A percentile compares a stretch with the other conserved stretches of the same genome.
Conservation (phyloP, 2,329 filamentous ascomycete species). For the Ascochyta pisi region DNA sequence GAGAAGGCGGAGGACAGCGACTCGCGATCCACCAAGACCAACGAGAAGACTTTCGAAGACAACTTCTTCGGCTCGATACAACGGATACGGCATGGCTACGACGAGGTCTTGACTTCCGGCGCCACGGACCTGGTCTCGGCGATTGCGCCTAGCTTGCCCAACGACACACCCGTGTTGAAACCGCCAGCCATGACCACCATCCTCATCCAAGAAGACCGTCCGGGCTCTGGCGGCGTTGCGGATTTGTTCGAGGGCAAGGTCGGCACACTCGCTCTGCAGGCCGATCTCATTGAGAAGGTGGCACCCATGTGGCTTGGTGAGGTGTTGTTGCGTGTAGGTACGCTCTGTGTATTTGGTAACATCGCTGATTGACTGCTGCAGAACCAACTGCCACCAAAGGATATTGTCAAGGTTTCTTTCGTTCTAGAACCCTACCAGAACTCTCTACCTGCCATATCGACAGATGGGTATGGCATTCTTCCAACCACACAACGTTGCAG, state of each 20-base stretch:
- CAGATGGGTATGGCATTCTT: conserved; percentile 66
- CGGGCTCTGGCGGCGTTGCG: conserved; percentile 69
- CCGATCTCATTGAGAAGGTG: conserved; percentile 82
- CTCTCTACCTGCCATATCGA: conserved; percentile 74
- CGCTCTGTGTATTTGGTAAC: not conserved
- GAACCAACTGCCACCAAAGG: conserved; percentile 83
- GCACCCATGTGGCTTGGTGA: conserved; percentile 94
- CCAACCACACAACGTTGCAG: conserved; percentile 8
- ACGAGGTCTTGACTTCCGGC: conserved; percentile 66
- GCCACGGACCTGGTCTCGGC: conserved; percentile 63
- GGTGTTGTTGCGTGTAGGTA: conserved; percentile 71
- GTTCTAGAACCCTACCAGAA: conserved; percentile 83
- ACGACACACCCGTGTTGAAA: conserved; percentile 78
- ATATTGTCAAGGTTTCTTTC: conserved; percentile 96
- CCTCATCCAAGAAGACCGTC: conserved; percentile 70
- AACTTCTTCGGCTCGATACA: conserved; percentile 76
- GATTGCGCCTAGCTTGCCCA: conserved; percentile 72
- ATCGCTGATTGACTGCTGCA: conserved; percentile 43
- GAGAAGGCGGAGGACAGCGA: conserved; percentile 74
- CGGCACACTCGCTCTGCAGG: conserved; percentile 75
- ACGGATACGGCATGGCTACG: conserved; percentile 75
- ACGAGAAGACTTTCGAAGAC: conserved; percentile 77
- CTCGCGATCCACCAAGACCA: conserved; percentile 61
- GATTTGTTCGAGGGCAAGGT: conserved; percentile 94
- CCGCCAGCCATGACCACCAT: conserved; percentile 69